Evolutionary conservation across 805 yeast genomes (phyloP).

Genomic region (Novakomyces olei): DNA sequence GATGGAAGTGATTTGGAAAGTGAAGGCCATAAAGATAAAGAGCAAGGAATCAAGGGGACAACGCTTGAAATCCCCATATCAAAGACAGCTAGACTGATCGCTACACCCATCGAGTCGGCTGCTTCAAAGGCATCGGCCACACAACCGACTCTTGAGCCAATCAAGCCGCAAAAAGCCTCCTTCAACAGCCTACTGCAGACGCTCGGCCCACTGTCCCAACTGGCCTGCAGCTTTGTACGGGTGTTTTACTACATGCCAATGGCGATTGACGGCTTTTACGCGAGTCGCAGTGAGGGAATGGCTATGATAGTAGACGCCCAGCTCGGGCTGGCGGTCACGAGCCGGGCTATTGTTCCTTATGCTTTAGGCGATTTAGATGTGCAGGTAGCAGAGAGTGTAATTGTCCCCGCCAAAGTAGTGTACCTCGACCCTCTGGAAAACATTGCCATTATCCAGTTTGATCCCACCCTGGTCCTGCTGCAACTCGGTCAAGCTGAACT

Average conservation of each 20-base stretch:
- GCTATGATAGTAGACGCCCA: slow-evolving; percentile 69
- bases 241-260: slow-evolving; percentile 44
- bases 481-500: slow-evolving; percentile 53
- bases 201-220: slow-evolving; percentile 33
- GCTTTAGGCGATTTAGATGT: slow-evolving; percentile 54
- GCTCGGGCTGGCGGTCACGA: slow-evolving; percentile 57
- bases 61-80: no score
- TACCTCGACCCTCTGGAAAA: slow-evolving; percentile 76
- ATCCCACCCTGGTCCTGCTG: slow-evolving; percentile 38
- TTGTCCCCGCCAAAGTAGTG: slow-evolving; percentile 56
- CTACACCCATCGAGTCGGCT: no score
- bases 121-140: no score
- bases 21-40: no score
- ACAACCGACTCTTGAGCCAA: slow-evolving; percentile 33
- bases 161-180: slow-evolving; percentile 40
- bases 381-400: slow-evolving; percentile 67
- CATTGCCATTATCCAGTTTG: slow-evolving; percentile 64
- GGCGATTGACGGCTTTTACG: slow-evolving; percentile 54
- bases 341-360: slow-evolving; percentile 63
- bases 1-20: no score
- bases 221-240: slow-evolving; percentile 49
- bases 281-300: slow-evolving; percentile 36
- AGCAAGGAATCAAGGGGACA: no score
- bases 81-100: no score
- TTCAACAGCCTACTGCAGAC: slow-evolving; percentile 16